Conservation (phyloP, 2,329 filamentous ascomycete genomes). For the Fusarium nodosum region DNA sequence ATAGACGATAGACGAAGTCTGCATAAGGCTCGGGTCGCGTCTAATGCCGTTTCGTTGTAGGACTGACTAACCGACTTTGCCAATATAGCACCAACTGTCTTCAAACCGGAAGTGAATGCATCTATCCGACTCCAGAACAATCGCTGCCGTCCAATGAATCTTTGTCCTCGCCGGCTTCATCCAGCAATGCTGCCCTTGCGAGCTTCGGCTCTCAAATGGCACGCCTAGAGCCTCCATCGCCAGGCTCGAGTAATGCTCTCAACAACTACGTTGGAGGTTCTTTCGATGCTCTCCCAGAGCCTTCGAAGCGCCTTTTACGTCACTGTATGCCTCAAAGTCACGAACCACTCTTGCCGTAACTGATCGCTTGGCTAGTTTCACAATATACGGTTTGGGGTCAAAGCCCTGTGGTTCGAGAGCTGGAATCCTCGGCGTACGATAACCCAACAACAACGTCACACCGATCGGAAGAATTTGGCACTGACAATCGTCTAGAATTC, state of each 20-base stretch:
- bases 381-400: conserved; percentile 59
- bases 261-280: conserved; percentile 53
- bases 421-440: conserved; percentile 52
- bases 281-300: conserved; percentile 51
- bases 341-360: conserved; percentile 2
- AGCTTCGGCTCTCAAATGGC: conserved; percentile 34
- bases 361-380: conserved; percentile 53
- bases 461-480: background rate
- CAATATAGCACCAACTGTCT: conserved; percentile 60
- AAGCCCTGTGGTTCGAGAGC: conserved; percentile 56
- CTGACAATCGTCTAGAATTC: conserved; percentile 54
- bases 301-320: conserved; percentile 50
- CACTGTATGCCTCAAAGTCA: conserved; percentile 46
- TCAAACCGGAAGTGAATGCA: conserved; percentile 60
- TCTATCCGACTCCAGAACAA: conserved; percentile 52
- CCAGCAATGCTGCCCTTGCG: conserved; percentile 32
- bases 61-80: conserved; percentile 43
- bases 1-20: conserved; percentile 47
- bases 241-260: conserved; percentile 42
- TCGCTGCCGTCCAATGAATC: conserved; percentile 47
- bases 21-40: conserved; percentile 33
- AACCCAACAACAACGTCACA: conserved; percentile 12
- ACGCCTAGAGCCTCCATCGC: conserved; percentile 31
- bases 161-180: conserved; percentile 36
- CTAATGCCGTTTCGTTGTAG: conserved; percentile 24